Base-by-base conservation (phyloP, 768 basidiomycete species). In the Suillus plorans region DNA sequence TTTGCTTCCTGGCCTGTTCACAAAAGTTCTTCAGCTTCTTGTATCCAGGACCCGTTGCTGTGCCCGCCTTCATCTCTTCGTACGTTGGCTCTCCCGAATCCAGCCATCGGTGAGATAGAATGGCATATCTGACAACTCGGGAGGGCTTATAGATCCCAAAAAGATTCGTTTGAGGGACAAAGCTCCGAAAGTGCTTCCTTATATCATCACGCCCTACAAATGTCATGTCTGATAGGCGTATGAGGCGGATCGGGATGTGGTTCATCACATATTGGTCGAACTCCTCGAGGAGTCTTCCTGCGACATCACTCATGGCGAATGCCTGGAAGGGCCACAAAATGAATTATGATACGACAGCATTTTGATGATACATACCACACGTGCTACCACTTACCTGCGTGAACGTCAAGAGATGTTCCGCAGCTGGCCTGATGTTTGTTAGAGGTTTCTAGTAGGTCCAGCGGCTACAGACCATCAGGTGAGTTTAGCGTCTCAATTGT, bases 61-160 rank as follows among this genome's bases (percentile, higher is more conserved):
- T 31, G 13, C 14, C 18, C 7, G 12, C 12, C n/a, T 45, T 61
- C 60, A 31, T 34, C n/a, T 62, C 14, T 31, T 62, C 63, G 22
- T 61, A 64, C 9, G 63, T 61, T 14, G 59, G 59, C 36, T 64
- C 63, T 44, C 63, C 63, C 49, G 41, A 44, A 50, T 37, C 22
- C 7, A 64, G 22, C 63, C 63, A 64, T 36, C 63, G 59, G 12
- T 64, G 63, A 34, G 63, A 64, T 36, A 64, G 25, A 31, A 64
- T 61, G 45, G 63, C 63, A 28, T 64, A 64, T 61, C n/a, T 28
- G 60, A 55, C 31, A 55, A 34, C 20, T 6, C 18, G 18, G 2
- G 53, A 55, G 53, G 18, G 31, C 20, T 13, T 34, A 13, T 55
- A 55, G 5, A 20, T 1, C 31, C 53, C 53, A 12, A 8, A 28